These are phyloP conservation scores for Cyphellophora europaea DNA, from an alignment of 2,329 filamentous ascomycete genomes.

Conservation along the genomic window DNA sequence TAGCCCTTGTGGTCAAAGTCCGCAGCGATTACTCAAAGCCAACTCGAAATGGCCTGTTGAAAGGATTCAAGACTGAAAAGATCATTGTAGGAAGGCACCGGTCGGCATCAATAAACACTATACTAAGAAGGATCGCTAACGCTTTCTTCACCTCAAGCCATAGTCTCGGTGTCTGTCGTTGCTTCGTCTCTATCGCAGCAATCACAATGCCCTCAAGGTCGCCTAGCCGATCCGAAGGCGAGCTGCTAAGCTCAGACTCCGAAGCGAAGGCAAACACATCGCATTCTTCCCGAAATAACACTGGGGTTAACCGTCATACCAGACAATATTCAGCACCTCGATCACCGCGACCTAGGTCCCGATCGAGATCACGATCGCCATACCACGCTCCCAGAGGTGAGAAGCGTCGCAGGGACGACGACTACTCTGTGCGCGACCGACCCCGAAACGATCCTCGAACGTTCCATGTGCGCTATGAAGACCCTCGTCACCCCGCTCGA, in stretches of 20 bases:
- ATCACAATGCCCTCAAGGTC: constrained; percentile 39
- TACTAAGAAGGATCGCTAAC: constrained; percentile 19
- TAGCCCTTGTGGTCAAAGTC: no score
- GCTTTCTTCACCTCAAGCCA: constrained; percentile 9
- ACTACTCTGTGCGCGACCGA: constrained; percentile 25
- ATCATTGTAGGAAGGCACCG: constrained; percentile 19
- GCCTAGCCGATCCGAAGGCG: constrained; percentile 73
- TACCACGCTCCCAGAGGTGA: constrained; percentile 30
- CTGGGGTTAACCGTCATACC: constrained; percentile 84
- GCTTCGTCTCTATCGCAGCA: constrained; percentile 14
- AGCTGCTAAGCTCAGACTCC: constrained; percentile 68
- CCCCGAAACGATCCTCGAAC: constrained; percentile 22
- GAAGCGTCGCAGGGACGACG: constrained; percentile 33
- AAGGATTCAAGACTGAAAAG: no score
- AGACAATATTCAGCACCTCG: constrained; percentile 54
- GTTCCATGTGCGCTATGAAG: constrained; percentile 27
- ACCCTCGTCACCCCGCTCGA: constrained; percentile 30
- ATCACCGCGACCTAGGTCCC: constrained; percentile 14
- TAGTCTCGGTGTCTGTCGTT: constrained; percentile 18
- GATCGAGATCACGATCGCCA: constrained; percentile 32
- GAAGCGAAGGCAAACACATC: constrained; percentile 75
- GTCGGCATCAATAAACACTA: constrained; percentile 21
- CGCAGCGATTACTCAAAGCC: no score
- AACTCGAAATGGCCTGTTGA: no score
- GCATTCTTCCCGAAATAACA: constrained; percentile 65